Base-by-base conservation (phyloP, 345 rosid species). In the Syzygium aromaticum region DNA sequence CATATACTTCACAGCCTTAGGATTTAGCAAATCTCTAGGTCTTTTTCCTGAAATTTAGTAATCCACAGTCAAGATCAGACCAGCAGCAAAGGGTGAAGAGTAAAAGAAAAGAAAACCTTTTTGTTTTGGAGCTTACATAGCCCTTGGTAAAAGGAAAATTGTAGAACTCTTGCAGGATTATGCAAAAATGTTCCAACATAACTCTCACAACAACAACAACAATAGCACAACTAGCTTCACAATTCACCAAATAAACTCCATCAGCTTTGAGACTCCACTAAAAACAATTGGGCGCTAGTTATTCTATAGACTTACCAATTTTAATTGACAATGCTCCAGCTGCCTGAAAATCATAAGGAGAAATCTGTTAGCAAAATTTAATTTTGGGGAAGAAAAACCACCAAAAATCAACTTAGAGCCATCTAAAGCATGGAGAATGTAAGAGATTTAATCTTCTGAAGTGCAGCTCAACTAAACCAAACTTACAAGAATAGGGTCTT, bases 1-100 rank as follows among this genome's bases (percentile, higher is more conserved):
- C 96, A 98, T 93, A 91, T 98, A 94, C 88, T 95, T 96, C 86
- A 95, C 94, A 54, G 98, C 99, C 92, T 96, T 98, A 11, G 99
- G 98, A 88, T 95, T 96, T 87, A 98, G 89, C 91, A 98, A 94
- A 92, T 98, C 99, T 90, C 99, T 94, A 30, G 99, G 99, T 86
- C 99, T 95, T 93, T 98, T 98, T 84, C 99, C 99, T 98, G 94
- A 86, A 56, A 25, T 52, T 59, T 51, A 49, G 46, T 86, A 54
- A 88, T 23, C 25, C 27, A 85, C 23, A 54, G 17, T 84, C 33
- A 84, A 52, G 52, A 83, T 57, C 46, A 28, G 61, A 56, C 67
- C 56, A 53, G 49, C 28, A 78, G 64, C 25, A 77, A 43, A 8
- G 25, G 53, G 23, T 54, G 43, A 19, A 57, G n/a, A 87, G 2